Percentiles rank a stretch among this genome's conserved stretches.
phyloP scores from a whole-genome alignment of 2,329 filamentous ascomycete genomes.

The Phialemoniopsis sp. region DNA sequence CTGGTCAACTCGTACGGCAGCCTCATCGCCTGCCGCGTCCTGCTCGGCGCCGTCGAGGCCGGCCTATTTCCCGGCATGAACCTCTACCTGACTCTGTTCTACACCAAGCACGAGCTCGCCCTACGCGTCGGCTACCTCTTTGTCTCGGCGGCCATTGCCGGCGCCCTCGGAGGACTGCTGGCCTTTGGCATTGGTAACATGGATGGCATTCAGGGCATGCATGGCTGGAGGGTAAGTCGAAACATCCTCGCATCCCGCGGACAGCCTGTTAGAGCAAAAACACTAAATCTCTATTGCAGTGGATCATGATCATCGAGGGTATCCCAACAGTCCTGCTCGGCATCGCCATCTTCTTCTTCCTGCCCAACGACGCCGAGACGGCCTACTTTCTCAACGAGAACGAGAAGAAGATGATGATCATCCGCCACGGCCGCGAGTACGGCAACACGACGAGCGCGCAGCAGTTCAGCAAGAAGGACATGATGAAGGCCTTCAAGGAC shows the following conservation, averaged over 20 bases:
- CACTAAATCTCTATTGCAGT: neutral
- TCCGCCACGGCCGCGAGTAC: constrained; percentile 31
- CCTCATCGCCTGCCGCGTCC: constrained; percentile 63
- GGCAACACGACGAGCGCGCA: constrained; percentile 41
- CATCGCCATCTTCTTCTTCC: constrained; percentile 47
- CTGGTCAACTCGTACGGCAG: constrained; percentile 61
- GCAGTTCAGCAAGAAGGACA: constrained; percentile 53
- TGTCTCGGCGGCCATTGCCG: constrained; percentile 65
- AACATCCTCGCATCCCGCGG: too few species aligned
- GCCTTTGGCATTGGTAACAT: constrained; percentile 72
- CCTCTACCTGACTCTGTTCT: constrained; percentile 71
- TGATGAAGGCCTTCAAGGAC: constrained; percentile 63
- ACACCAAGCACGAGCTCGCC: constrained; percentile 69
- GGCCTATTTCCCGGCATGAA: constrained; percentile 67
- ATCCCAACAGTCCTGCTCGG: constrained; percentile 48
- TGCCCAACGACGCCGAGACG: constrained; percentile 57
- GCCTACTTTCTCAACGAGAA: constrained; percentile 56
- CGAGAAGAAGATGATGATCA: constrained; percentile 50
- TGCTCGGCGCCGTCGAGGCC: constrained; percentile 66
- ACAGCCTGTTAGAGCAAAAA: too few species aligned
- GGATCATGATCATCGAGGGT: constrained; percentile 57
- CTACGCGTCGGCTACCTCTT: constrained; percentile 72
- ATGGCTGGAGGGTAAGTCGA: constrained; percentile 53
- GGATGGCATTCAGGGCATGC: constrained; percentile 60
- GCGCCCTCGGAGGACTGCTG: constrained; percentile 67